These are phyloP conservation scores for Sisymbrium altissimum DNA, from an alignment of 345 rosid species.

Conservation along the genomic window DNA sequence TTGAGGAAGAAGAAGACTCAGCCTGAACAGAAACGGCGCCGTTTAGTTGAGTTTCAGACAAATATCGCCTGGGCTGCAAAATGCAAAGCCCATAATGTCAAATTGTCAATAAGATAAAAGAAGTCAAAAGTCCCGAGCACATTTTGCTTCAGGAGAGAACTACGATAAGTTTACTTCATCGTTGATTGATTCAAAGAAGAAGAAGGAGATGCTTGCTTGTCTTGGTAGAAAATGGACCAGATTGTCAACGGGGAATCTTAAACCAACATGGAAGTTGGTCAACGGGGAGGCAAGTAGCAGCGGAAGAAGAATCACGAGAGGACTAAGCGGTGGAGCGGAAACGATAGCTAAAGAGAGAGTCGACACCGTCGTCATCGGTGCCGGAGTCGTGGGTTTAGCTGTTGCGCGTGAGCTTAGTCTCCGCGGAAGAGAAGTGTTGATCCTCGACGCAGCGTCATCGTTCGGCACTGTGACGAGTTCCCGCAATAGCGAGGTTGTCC, in stretches of 20 bases:
- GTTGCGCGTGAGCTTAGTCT: conserved; percentile 65
- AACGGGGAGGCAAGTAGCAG: not conserved
- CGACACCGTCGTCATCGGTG: conserved; percentile 85
- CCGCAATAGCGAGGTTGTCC: conserved; percentile 89
- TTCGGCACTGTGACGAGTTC: conserved; percentile 84
- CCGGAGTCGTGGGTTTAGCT: conserved; percentile 86
- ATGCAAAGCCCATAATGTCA: not conserved
- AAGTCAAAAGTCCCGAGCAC: not conserved
- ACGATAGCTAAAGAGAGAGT: conserved; percentile 53
- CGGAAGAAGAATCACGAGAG: not conserved
- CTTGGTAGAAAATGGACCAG: conserved; percentile 19
- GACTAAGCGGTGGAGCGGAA: conserved; percentile 10
- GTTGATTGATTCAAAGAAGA: not conserved
- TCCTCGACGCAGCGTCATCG: conserved; percentile 73
- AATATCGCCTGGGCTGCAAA: conserved; percentile 3
- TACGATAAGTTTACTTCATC: not conserved
- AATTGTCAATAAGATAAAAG: not conserved
- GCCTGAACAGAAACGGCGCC: not conserved
- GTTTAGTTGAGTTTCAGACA: not conserved
- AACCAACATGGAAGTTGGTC: not conserved
- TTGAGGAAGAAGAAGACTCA: not conserved
- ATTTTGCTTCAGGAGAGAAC: not conserved
- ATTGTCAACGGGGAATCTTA: not conserved
- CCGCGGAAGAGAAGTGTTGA: conserved; percentile 65
- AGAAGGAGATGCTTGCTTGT: conserved; percentile 23